phyloP scores from a whole-genome alignment of 2,329 filamentous ascomycete species.

The Aureobasidium sp. region DNA sequence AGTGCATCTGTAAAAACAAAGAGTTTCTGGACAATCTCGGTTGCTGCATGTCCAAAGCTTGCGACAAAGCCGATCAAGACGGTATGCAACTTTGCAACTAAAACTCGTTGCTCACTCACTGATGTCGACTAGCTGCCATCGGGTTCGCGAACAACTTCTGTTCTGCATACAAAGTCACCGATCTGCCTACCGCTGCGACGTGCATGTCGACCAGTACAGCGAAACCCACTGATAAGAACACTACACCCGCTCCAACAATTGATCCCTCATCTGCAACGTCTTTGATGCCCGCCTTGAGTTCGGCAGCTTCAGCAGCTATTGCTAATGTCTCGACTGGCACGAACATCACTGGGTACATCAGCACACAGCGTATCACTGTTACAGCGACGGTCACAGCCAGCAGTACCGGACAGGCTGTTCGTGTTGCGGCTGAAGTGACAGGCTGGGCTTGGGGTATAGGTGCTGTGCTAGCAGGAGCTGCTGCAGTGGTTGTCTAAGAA shows the following conservation, averaged over 20 bases:
- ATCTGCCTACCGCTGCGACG: slow-evolving; percentile 35
- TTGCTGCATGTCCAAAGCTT: slow-evolving; percentile 36
- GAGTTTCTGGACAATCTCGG: slow-evolving; percentile 31
- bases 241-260: not conserved
- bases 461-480: not conserved
- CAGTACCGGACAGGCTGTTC: not conserved
- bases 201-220: slow-evolving; percentile 20
- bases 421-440: not conserved
- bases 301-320: not conserved
- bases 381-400: slow-evolving; percentile 5
- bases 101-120: not conserved
- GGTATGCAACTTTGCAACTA: slow-evolving; percentile 19
- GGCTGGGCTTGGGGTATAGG: slow-evolving; percentile 9
- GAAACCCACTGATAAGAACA: not conserved
- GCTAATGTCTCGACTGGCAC: not conserved
- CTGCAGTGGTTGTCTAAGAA: not conserved
- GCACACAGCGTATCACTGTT: not conserved
- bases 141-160: slow-evolving; percentile 37
- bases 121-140: slow-evolving; percentile 31
- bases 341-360: not conserved
- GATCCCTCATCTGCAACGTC: not conserved
- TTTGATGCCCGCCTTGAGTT: not conserved
- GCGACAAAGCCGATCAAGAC: slow-evolving; percentile 28
- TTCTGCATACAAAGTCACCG: slow-evolving; percentile 31
- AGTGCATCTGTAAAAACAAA: slow-evolving; percentile 37